Evolutionary conservation across 1,139 yeast species (phyloP).

Genomic region (Suhomyces yuchorum): DNA sequence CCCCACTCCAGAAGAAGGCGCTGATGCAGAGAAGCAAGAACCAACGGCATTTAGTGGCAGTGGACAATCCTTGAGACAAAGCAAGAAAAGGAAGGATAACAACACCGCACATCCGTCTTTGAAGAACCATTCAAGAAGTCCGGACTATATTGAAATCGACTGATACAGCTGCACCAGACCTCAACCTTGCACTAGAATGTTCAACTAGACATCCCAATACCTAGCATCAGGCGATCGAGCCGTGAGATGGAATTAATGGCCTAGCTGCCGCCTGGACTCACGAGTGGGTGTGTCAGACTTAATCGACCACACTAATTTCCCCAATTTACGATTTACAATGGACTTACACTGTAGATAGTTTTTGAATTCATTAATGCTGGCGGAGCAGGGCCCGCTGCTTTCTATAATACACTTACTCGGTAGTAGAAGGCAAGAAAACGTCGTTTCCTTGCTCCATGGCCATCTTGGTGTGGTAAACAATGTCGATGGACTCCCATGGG

Average conservation of each 20-base stretch:
- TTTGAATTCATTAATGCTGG: conserved; percentile 1
- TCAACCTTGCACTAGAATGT: neutral
- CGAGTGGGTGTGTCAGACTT: too few relatives aligned
- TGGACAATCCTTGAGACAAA: conserved; percentile 73
- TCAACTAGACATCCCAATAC: neutral
- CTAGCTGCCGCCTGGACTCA: neutral
- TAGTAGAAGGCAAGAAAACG: conserved; percentile 46
- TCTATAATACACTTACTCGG: conserved; percentile 18
- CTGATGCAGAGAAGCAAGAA: conserved; percentile 34
- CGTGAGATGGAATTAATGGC: neutral
- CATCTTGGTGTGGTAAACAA: conserved; percentile 78
- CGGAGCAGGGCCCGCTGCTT: neutral
- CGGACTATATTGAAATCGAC: conserved; percentile 81
- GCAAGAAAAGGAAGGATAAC: conserved; percentile 71
- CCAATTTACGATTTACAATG: neutral
- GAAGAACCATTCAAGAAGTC: conserved; percentile 60
- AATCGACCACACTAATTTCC: neutral
- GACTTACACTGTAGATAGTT: neutral
- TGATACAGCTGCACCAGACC: too few relatives aligned
- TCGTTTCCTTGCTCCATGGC: conserved; percentile 76
- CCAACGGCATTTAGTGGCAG: conserved; percentile 52
- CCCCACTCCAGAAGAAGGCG: conserved; percentile 53
- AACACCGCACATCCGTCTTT: conserved; percentile 43
- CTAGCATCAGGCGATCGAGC: neutral
- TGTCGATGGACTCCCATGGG: conserved; percentile 95